phyloP scores from a whole-genome alignment of 2,329 filamentous ascomycete genomes.

The Truncatella angustata region DNA sequence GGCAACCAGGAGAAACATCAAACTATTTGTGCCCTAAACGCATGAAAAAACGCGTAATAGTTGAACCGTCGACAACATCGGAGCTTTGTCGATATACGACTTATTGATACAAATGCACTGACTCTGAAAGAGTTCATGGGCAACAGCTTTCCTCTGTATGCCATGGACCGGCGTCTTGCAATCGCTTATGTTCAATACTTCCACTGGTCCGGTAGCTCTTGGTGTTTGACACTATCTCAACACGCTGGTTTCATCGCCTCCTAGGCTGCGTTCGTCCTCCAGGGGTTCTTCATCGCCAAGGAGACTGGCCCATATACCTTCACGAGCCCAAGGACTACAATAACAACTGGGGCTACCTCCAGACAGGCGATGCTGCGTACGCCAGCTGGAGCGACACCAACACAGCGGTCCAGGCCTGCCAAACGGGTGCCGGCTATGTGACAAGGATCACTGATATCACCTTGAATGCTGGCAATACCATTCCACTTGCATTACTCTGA shows the following conservation, averaged over 20 bases:
- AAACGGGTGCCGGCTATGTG: slow-evolving; percentile 2
- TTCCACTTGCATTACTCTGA: slow-evolving; percentile 16
- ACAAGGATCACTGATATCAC: slow-evolving; percentile 4
- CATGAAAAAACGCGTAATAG: too few species aligned
- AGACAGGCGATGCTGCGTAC: slow-evolving; percentile 13
- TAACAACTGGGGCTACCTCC: slow-evolving; percentile 17
- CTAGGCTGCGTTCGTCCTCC: slow-evolving; percentile 10
- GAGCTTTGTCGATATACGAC: too few species aligned
- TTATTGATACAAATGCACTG: too few species aligned
- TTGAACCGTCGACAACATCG: too few species aligned
- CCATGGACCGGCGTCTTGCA: slow-evolving; percentile 7
- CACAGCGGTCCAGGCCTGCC: slow-evolving; percentile 13
- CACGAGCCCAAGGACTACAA: slow-evolving; percentile 1
- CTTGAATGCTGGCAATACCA: slow-evolving; percentile 13
- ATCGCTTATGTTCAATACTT: slow-evolving; percentile 7
- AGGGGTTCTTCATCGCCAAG: slow-evolving; percentile 16
- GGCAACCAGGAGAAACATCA: too few species aligned
- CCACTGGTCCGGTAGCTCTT: background rate
- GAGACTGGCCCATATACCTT: slow-evolving; percentile 12
- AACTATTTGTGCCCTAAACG: too few species aligned
- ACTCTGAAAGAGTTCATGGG: too few species aligned
- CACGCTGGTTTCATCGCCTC: background rate
- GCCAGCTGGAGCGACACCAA: slow-evolving; percentile 15
- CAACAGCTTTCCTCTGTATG: too few species aligned
- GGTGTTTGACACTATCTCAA: slow-evolving; percentile 5